Evolutionary conservation across 495 filamentous ascomycete genomes (phyloP).

Genomic region (Hypoxylon cercidicola): DNA sequence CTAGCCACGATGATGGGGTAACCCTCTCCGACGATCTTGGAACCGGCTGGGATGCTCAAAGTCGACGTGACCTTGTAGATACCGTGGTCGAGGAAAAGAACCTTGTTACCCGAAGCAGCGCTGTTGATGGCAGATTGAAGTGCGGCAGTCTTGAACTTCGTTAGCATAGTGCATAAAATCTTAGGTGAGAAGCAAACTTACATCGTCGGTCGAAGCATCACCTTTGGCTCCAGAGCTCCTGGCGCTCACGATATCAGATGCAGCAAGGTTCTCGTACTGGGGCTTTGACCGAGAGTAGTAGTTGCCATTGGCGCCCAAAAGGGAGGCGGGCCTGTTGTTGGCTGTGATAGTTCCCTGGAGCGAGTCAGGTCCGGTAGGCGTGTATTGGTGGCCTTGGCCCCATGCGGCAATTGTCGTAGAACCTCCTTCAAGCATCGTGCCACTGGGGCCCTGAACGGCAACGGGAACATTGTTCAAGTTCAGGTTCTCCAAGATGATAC

Average conservation of each 20-base stretch:
- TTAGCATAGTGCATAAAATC: slow-evolving; percentile 49
- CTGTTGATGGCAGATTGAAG: slow-evolving; percentile 67
- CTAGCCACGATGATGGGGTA: slow-evolving; percentile 88
- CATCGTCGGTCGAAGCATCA: slow-evolving; percentile 78
- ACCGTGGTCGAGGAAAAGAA: slow-evolving; percentile 68
- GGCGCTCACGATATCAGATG: slow-evolving; percentile 67
- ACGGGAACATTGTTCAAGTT: slow-evolving; percentile 67
- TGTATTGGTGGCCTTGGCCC: slow-evolving; percentile 59
- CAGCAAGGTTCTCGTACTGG: slow-evolving; percentile 65
- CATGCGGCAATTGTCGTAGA: slow-evolving; percentile 62
- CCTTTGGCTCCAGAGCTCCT: slow-evolving; percentile 74
- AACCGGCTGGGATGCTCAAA: slow-evolving; percentile 68
- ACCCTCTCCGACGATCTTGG: slow-evolving; percentile 82
- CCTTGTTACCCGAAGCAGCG: slow-evolving; percentile 68
- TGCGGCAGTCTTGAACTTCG: slow-evolving; percentile 59
- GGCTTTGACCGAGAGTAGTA: slow-evolving; percentile 67
- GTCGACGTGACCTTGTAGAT: slow-evolving; percentile 73
- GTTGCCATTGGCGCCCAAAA: slow-evolving; percentile 49
- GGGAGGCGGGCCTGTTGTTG: slow-evolving; percentile 51
- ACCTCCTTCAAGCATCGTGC: slow-evolving; percentile 67
- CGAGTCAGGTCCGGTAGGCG: slow-evolving; percentile 53
- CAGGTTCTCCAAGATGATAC: slow-evolving; percentile 74
- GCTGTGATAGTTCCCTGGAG: slow-evolving; percentile 50
- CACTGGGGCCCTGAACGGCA: slow-evolving; percentile 66
- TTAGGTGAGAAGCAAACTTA: slow-evolving; percentile 48